Evolutionary conservation across 768 basidiomycete genomes (phyloP).

Genomic region (Candolleomyces efflorescens): DNA sequence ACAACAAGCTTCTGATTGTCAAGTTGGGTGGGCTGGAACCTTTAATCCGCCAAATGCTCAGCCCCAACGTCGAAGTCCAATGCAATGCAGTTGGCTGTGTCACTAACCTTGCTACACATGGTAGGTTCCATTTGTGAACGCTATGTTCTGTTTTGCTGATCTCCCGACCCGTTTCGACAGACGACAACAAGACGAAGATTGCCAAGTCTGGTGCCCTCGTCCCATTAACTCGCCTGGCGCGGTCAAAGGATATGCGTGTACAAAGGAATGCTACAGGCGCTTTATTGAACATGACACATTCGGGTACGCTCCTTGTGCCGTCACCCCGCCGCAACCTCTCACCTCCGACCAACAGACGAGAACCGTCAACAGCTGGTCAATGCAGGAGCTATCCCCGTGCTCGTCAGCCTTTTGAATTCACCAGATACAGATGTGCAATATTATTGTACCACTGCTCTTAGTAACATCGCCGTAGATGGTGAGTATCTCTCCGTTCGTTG

Average conservation of each 20-base stretch:
- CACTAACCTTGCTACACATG: slow-evolving; percentile 97
- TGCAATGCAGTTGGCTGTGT: slow-evolving; percentile 99
- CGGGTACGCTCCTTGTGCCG: slow-evolving; percentile 50
- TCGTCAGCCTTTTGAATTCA: slow-evolving; percentile 90
- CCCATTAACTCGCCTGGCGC: slow-evolving; percentile 91
- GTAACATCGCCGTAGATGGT: slow-evolving; percentile 98
- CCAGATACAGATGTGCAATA: slow-evolving; percentile 99
- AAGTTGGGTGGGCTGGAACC: slow-evolving; percentile 97
- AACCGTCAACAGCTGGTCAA: slow-evolving; percentile 98
- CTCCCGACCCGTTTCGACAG: slow-evolving; percentile 32
- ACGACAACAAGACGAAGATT: slow-evolving; percentile 99
- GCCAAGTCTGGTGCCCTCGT: slow-evolving; percentile 99
- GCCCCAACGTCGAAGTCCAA: slow-evolving; percentile 98
- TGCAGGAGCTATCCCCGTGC: slow-evolving; percentile 96
- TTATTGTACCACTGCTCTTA: slow-evolving; percentile 97
- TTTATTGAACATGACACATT: slow-evolving; percentile 98
- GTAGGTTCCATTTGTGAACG: slow-evolving; percentile 40
- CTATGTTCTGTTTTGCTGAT: background rate
- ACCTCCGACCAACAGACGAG: slow-evolving; percentile 61
- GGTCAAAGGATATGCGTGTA: slow-evolving; percentile 98
- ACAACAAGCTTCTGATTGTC: slow-evolving; percentile 98
- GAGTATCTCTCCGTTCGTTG: slow-evolving; percentile 4
- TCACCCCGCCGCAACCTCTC: background rate
- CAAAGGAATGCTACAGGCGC: slow-evolving; percentile 99
- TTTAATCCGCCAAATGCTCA: slow-evolving; percentile 97